A percentile compares a stretch with the other conserved stretches of the same genome.
Evolutionary conservation across 2,329 filamentous ascomycete species (phyloP).

Genomic region (Pseudocercospora cruenta): DNA sequence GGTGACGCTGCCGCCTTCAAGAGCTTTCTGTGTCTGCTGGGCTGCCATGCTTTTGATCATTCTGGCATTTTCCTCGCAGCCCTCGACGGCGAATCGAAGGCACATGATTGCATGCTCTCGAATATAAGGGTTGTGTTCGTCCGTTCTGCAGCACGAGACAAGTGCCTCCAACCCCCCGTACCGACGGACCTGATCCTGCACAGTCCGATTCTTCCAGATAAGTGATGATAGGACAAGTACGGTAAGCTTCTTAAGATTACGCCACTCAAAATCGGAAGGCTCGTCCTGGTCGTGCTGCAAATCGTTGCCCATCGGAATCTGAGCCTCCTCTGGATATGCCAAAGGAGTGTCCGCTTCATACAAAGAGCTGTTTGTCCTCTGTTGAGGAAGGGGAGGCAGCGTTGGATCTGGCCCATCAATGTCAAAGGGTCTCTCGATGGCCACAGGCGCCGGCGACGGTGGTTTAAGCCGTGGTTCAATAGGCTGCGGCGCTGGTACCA

Average conservation of each 20-base stretch:
- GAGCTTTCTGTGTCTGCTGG: slow-evolving; percentile 15
- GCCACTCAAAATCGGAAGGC: slow-evolving; percentile 70
- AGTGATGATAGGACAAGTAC: slow-evolving; percentile 87
- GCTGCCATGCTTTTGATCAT: slow-evolving; percentile 66
- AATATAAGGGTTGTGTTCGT: slow-evolving; percentile 92
- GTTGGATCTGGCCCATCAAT: slow-evolving; percentile 33
- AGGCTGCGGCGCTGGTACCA: slow-evolving; percentile 13
- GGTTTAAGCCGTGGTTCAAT: slow-evolving; percentile 14
- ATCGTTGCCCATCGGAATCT: slow-evolving; percentile 17
- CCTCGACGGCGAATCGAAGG: slow-evolving; percentile 72
- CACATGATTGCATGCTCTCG: slow-evolving; percentile 89
- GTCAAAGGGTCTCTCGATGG: slow-evolving; percentile 70
- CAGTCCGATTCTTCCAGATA: slow-evolving; percentile 80
- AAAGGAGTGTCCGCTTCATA: slow-evolving; percentile 49
- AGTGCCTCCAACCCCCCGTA: slow-evolving; percentile 86
- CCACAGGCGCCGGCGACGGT: slow-evolving; percentile 40
- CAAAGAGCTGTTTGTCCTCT: slow-evolving; percentile 44
- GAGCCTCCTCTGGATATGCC: slow-evolving; percentile 45
- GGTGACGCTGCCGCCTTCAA: slow-evolving; percentile 26
- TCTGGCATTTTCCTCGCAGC: slow-evolving; percentile 71
- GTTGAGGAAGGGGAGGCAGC: slow-evolving; percentile 40
- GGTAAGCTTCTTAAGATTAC: slow-evolving; percentile 88
- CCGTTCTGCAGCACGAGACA: slow-evolving; percentile 85
- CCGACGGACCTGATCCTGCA: slow-evolving; percentile 84
- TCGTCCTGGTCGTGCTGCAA: slow-evolving; percentile 59